Evolutionary conservation across 768 basidiomycete genomes (phyloP).

Genomic region (Hemileccinum impolitum): DNA sequence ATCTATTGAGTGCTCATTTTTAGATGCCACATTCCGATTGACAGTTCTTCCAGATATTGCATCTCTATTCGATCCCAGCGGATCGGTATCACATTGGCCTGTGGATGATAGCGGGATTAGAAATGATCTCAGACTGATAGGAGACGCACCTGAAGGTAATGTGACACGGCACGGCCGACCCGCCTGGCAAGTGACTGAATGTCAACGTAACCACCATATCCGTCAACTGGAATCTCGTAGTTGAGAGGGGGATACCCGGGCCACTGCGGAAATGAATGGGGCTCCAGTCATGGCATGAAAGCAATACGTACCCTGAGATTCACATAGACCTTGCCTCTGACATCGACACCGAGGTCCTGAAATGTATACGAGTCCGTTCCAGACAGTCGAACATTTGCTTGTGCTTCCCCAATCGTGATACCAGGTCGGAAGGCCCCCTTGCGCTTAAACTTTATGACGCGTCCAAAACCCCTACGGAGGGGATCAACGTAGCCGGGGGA

Average conservation of each 20-base stretch:
- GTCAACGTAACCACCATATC: conserved; percentile 61
- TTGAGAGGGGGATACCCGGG: conserved; percentile 65
- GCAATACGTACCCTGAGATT: conserved; percentile 52
- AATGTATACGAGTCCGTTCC: conserved; percentile 60
- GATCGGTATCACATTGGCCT: conserved; percentile 70
- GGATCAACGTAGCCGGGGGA: conserved; percentile 37
- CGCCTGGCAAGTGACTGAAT: conserved; percentile 66
- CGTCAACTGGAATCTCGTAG: conserved; percentile 71
- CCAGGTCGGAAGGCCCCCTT: conserved; percentile 65
- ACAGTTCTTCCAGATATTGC: conserved; percentile 67
- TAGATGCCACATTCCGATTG: conserved; percentile 71
- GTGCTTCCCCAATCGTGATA: conserved; percentile 66
- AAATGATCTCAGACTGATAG: conserved; percentile 2
- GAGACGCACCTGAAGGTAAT: conserved; percentile 62
- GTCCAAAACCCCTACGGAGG: conserved; percentile 48
- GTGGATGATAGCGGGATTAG: conserved; percentile 11
- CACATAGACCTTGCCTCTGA: conserved; percentile 54
- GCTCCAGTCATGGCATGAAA: neutral
- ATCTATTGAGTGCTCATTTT: conserved; percentile 41
- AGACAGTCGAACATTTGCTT: conserved; percentile 58
- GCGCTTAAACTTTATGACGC: conserved; percentile 68
- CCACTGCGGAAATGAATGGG: conserved; percentile 46
- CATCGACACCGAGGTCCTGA: conserved; percentile 64
- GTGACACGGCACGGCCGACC: conserved; percentile 66
- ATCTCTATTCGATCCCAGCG: conserved; percentile 66